Evolutionary conservation across 192 early-diverging fungal genomes (phyloP).

Genomic region (Mortierella alpina): DNA sequence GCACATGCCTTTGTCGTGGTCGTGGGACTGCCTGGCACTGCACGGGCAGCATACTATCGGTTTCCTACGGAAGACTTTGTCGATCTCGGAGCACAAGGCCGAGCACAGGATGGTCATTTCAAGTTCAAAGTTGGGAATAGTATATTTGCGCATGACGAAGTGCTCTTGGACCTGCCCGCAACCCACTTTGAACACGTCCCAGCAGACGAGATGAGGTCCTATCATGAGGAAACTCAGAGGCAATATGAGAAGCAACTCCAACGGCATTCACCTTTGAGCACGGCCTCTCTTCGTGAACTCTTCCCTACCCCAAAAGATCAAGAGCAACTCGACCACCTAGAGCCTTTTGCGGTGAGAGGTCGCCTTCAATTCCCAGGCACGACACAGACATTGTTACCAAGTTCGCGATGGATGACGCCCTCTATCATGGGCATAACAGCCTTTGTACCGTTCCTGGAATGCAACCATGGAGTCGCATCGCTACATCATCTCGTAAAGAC

Average conservation of each 20-base stretch:
- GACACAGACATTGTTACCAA: constrained; percentile 42
- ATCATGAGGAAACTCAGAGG: constrained; percentile 4
- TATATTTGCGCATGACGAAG: constrained; percentile 48
- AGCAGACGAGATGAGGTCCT: constrained; percentile 44
- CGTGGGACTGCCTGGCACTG: constrained; percentile 21
- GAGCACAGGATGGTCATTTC: constrained; percentile 14
- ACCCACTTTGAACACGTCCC: constrained; percentile 45
- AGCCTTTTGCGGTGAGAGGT: constrained; percentile 23
- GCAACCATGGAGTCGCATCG: constrained; percentile 60
- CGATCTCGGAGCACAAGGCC: constrained; percentile 5
- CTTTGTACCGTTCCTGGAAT: constrained; percentile 61
- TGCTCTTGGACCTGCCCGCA: constrained; percentile 47
- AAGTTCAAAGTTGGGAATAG: constrained; percentile 35
- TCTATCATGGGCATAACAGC: constrained; percentile 58
- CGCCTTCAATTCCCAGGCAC: constrained; percentile 29
- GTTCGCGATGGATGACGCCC: constrained; percentile 16
- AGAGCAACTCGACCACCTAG: neutral
- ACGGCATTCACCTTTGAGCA: neutral
- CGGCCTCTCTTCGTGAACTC: constrained; percentile 10
- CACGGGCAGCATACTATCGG: constrained; percentile 53
- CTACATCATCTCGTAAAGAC: constrained; percentile 46
- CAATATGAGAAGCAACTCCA: constrained; percentile 22
- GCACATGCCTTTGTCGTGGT: constrained; percentile 60
- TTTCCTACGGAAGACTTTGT: constrained; percentile 52
- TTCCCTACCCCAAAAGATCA: constrained; percentile 14